Conservation (phyloP, 2,329 filamentous ascomycete species). For the Juglanconis sp. region DNA sequence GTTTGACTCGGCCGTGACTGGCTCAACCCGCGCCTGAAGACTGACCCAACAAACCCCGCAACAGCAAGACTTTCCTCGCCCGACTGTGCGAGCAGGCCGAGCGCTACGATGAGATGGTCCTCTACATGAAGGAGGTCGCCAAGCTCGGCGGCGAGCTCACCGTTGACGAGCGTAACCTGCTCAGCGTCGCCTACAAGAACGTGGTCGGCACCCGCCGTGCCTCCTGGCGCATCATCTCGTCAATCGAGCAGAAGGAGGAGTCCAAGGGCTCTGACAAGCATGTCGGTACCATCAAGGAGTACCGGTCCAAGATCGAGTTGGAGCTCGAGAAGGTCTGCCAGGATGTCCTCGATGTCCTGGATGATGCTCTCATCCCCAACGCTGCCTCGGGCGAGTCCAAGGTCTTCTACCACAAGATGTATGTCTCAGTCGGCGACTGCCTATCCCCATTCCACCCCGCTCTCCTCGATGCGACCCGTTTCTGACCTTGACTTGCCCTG, state of each 20-base stretch:
- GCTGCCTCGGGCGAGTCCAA: conserved; percentile 97
- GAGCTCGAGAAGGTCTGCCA: conserved; percentile 98
- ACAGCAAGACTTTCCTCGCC: conserved; percentile 99
- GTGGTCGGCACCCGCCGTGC: conserved; percentile 97
- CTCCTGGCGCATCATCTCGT: conserved; percentile 99
- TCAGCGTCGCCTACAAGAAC: conserved; percentile 99
- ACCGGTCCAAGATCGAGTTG: conserved; percentile 96
- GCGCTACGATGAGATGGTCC: conserved; percentile 99
- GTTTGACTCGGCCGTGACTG: conserved; percentile 5
- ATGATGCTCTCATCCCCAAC: conserved; percentile 90
- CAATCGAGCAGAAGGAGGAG: conserved; percentile 99
- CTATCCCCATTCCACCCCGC: background rate
- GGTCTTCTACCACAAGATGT: conserved; percentile 99
- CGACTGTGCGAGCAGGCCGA: conserved; percentile 99
- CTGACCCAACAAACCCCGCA: conserved; percentile 30
- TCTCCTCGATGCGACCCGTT: background rate
- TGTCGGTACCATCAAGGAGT: conserved; percentile 88
- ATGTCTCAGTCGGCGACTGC: conserved; percentile 37
- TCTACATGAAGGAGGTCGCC: conserved; percentile 99
- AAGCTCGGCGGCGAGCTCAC: conserved; percentile 78
- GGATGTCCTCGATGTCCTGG: conserved; percentile 93
- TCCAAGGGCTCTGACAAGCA: conserved; percentile 97
- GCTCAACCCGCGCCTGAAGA: conserved; percentile 21
- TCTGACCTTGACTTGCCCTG: conserved; percentile 10
- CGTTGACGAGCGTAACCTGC: conserved; percentile 96